phyloP scores from a whole-genome alignment of 441 rosid genomes.

The Populus hybrid region DNA sequence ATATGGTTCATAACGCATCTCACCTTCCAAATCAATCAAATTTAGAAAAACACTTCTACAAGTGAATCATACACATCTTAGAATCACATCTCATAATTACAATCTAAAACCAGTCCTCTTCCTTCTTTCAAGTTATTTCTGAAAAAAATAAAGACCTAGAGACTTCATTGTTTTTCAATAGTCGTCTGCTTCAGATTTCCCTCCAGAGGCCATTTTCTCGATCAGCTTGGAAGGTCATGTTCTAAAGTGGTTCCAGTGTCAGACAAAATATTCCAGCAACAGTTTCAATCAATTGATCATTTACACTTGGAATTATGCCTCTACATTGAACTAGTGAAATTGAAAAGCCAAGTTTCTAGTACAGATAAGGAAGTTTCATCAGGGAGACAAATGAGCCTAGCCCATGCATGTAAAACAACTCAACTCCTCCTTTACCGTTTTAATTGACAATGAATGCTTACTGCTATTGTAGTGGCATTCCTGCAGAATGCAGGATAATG shows the following conservation, averaged over 20 bases:
- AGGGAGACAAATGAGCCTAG: not conserved
- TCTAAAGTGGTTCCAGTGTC: not conserved
- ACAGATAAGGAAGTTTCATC: not conserved
- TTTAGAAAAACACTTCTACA: not conserved
- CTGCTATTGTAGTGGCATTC: constrained; percentile 77
- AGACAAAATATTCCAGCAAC: not conserved
- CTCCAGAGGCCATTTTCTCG: not conserved
- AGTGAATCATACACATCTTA: not conserved
- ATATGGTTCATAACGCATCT: not conserved
- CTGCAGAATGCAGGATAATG: constrained; percentile 87
- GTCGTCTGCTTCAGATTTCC: not conserved
- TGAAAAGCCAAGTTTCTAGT: not conserved
- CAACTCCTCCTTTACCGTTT: not conserved
- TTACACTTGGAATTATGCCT: not conserved
- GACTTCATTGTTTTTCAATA: not conserved
- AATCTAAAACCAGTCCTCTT: not conserved
- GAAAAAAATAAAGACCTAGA: not conserved
- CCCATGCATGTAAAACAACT: constrained; percentile 1
- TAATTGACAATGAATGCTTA: constrained; percentile 37
- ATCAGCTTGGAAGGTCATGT: not conserved
- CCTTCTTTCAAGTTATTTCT: not conserved
- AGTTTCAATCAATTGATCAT: not conserved
- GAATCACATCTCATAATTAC: not conserved
- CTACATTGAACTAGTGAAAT: not conserved
- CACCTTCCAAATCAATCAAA: not conserved